These are phyloP conservation scores for Plantago coronopus DNA, from an alignment of 305 asterid species.

Conservation along the genomic window DNA sequence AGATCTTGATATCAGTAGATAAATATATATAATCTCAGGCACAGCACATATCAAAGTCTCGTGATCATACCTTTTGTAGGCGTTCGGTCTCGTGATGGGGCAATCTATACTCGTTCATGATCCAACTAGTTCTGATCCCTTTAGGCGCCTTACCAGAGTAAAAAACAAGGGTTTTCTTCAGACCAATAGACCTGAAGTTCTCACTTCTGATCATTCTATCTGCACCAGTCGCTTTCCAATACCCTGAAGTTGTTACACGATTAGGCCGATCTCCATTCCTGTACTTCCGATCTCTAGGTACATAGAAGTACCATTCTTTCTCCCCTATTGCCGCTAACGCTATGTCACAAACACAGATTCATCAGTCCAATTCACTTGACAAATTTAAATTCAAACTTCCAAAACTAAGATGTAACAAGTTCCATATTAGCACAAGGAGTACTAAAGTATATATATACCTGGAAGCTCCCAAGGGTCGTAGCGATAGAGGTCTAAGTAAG, in stretches of 20 bases:
- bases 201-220: conserved; percentile 76
- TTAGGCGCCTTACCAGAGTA: conserved; percentile 90
- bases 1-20: too few species aligned
- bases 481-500: conserved; percentile 84
- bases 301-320: conserved; percentile 91
- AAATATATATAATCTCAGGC: too few species aligned
- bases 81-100: conserved; percentile 90
- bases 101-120: conserved; percentile 85
- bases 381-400: too few species aligned
- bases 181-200: conserved; percentile 56
- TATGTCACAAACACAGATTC: conserved; percentile 6
- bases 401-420: neutral
- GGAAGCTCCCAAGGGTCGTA: conserved; percentile 98
- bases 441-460: conserved; percentile 42
- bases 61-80: conserved; percentile 54
- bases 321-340: conserved; percentile 93
- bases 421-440: too few species aligned
- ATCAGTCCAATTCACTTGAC: too few species aligned
- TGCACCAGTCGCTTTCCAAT: conserved; percentile 95
- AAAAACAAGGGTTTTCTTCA: conserved; percentile 90
- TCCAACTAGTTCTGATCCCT: conserved; percentile 83
- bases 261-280: conserved; percentile 90
- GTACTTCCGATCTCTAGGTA: conserved; percentile 80
- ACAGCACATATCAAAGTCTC: neutral
- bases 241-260: conserved; percentile 85